These are phyloP conservation scores for Prunus armeniaca DNA, from an alignment of 306 rosid genomes.

Conservation along the genomic window DNA sequence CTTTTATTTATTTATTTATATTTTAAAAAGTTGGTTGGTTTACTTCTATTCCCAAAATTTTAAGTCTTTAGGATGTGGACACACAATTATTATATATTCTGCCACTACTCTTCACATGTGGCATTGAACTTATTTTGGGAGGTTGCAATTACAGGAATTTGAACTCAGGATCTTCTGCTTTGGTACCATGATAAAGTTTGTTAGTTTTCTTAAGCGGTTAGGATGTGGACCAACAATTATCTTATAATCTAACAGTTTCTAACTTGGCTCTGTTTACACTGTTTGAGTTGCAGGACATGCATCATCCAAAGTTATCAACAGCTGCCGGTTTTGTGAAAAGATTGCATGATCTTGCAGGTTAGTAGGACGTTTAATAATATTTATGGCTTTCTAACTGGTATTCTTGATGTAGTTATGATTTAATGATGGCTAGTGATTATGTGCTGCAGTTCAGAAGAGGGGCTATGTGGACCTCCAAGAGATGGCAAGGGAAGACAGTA, in stretches of 20 bases:
- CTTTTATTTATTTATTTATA: not conserved
- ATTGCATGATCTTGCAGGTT: conserved; percentile 77
- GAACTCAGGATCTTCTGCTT: not conserved
- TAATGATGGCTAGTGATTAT: conserved; percentile 2
- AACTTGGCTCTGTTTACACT: not conserved
- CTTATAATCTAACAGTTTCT: not conserved
- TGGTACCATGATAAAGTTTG: not conserved
- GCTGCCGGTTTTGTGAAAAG: conserved; percentile 74
- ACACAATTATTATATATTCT: not conserved
- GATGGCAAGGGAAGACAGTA: conserved; percentile 43
- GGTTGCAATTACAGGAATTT: not conserved
- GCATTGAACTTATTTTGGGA: not conserved
- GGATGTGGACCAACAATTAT: not conserved
- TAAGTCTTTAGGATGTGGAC: not conserved
- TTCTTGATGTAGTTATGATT: not conserved
- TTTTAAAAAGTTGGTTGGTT: not conserved
- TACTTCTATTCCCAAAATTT: not conserved
- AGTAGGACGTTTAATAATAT: conserved; percentile 14
- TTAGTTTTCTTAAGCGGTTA: not conserved
- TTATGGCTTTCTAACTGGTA: not conserved
- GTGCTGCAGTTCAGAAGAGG: conserved; percentile 69
- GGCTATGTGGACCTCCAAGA: conserved; percentile 75
- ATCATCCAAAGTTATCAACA: conserved; percentile 50
- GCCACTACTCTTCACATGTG: not conserved
- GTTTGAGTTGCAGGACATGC: conserved; percentile 30